Base-by-base conservation (phyloP, 2,329 filamentous ascomycete species). In the Curvularia spicifera region DNA sequence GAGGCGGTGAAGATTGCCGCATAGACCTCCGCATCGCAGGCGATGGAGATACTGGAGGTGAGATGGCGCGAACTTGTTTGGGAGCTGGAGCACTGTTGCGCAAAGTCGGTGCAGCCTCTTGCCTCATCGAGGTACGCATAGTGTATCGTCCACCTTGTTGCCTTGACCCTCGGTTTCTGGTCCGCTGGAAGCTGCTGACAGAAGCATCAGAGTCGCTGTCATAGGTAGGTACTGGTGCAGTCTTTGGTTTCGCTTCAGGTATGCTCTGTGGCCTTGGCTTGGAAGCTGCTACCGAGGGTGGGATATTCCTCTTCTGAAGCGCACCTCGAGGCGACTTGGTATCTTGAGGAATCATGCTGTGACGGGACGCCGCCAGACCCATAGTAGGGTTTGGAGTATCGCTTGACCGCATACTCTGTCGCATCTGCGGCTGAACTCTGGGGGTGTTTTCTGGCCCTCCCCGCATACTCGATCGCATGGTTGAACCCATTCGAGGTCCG, bases 121-220 rank as follows among this genome's bases (percentile, higher is more conserved):
- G 57, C 39, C 93, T 85, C 90, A 97, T 91, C 1, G 90, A 91
- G 51, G 82, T 84, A 56, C 88, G 88, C 81, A 96, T 91, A 1
- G 80, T 83, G 52, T 87, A 84, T 24, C 77, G 70, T 4, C 80
- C 79, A 0, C 82, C 82, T 43, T 81, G 68, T 51, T 55, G 72
- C 2, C 60, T 55, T 59, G 48, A 58, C 51, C 56, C 65, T 56
- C 79, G 72, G 37, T 83, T 78, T 60, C 85, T 65, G 29, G 63
- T 59, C 28, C 91, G 88, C 70, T 86, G 89, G 79, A 97, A 97
- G 73, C 91, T 96, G 77, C 91, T 96, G 22, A 77, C 80, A 4
- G 81, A 83, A 35, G 80, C 80, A 59, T 76, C 76, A 15, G 76
- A 78, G 53, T 81, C 80, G 48, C 79, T 75, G n/a, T 76, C 72